phyloP scores from a whole-genome alignment of 2,329 filamentous ascomycete genomes.

The Fusarium irregulare region DNA sequence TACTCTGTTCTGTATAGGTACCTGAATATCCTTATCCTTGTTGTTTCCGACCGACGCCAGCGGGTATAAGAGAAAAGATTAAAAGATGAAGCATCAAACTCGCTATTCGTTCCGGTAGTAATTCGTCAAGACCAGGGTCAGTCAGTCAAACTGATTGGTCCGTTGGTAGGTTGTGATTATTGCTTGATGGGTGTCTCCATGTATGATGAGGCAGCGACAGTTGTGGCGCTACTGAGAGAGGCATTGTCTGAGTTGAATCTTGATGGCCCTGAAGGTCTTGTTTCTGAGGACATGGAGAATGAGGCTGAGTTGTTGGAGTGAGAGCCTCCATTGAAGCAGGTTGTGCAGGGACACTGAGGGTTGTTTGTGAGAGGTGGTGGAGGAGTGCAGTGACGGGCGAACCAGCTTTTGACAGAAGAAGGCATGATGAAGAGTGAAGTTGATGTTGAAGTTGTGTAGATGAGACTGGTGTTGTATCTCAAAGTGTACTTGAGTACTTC shows the following conservation, averaged over 20 bases:
- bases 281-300: constrained; percentile 23
- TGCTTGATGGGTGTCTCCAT: constrained; percentile 39
- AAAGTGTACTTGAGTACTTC: background rate
- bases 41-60: constrained; percentile 37
- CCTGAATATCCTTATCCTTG: constrained; percentile 13
- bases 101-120: constrained; percentile 21
- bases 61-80: constrained; percentile 31
- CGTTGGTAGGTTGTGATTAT: constrained; percentile 12
- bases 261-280: background rate
- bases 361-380: constrained; percentile 52
- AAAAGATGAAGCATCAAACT: background rate
- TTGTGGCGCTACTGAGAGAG: constrained; percentile 42
- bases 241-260: constrained; percentile 39
- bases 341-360: constrained; percentile 52
- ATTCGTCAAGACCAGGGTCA: constrained; percentile 7
- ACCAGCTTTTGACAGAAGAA: constrained; percentile 52
- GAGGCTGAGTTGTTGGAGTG: constrained; percentile 32
- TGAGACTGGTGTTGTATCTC: background rate
- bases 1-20: background rate
- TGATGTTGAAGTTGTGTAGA: background rate
- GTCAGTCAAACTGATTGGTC: background rate
- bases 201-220: constrained; percentile 37
- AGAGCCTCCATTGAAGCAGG: constrained; percentile 49
- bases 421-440: constrained; percentile 43
- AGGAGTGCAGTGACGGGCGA: constrained; percentile 55